Percentiles rank a stretch among this genome's conserved stretches.
These are phyloP conservation scores for Amaranthus hypochondriacus DNA, from an alignment of 148 eudicot genomes.

Conservation along the genomic window DNA sequence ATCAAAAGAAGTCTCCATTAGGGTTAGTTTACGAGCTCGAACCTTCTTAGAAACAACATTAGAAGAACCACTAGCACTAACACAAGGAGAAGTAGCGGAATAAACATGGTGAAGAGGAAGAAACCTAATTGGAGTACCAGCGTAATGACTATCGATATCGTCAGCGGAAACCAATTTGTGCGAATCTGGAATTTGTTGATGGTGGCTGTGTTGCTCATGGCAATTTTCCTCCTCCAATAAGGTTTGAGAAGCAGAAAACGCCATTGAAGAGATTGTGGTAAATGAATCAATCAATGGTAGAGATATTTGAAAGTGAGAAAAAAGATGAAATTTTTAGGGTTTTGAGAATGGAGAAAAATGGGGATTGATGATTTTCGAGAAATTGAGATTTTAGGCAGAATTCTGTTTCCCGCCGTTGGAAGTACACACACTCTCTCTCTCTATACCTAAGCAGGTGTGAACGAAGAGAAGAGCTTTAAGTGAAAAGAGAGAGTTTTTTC, in stretches of 20 bases:
- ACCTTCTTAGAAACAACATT: constrained; percentile 54
- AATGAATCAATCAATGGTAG: background rate
- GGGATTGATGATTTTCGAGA: no score
- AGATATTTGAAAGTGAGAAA: no score
- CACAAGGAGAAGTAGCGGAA: constrained; percentile 59
- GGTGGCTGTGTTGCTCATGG: background rate
- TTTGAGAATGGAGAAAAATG: no score
- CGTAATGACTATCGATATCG: constrained; percentile 35
- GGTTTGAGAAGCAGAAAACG: constrained; percentile 31
- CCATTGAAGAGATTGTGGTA: constrained; percentile 23
- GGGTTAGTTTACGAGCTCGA: constrained; percentile 39
- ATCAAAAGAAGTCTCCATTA: background rate
- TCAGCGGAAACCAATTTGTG: constrained; percentile 15
- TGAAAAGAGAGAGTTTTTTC: no score
- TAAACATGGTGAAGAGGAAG: constrained; percentile 59
- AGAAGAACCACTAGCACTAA: constrained; percentile 33
- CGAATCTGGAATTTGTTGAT: background rate
- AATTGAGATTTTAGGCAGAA: no score
- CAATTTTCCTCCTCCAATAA: constrained; percentile 12
- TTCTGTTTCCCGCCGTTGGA: no score
- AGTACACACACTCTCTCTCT: no score
- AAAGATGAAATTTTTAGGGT: no score
- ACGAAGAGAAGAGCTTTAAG: no score
- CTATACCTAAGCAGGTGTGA: no score
- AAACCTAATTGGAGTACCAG: constrained; percentile 43